phyloP scores from a whole-genome alignment of 441 rosid species.

The Lepidium campestre region DNA sequence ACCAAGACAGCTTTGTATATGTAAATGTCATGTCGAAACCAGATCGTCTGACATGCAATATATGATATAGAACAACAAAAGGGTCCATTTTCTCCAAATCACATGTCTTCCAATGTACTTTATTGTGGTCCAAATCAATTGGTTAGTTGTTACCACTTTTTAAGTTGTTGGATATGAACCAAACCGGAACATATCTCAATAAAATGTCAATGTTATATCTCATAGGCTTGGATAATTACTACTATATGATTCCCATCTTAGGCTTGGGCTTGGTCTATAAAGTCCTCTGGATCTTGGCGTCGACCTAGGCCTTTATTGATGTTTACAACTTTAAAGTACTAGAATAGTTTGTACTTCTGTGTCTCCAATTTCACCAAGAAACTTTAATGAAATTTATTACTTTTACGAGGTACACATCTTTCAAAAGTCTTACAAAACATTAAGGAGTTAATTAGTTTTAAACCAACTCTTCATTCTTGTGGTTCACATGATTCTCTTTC shows the following conservation, averaged over 20 bases:
- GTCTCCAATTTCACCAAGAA: background rate
- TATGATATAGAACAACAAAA: background rate
- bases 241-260: background rate
- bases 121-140: constrained; percentile 21
- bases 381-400: background rate
- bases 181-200: background rate
- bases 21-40: constrained; percentile 22
- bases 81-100: constrained; percentile 22
- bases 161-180: background rate
- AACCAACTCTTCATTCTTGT: background rate
- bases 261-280: constrained; percentile 2
- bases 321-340: background rate
- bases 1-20: constrained; percentile 26
- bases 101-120: constrained; percentile 19
- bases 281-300: background rate
- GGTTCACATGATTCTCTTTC: constrained; percentile 23
- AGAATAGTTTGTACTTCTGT: background rate
- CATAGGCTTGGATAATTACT: background rate
- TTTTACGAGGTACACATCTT: background rate
- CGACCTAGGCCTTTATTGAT: background rate
- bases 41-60: constrained; percentile 9
- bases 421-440: constrained; percentile 1
- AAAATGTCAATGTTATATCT: too few relatives aligned
- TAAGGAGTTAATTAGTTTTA: background rate
- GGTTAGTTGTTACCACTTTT: background rate